A percentile compares a stretch with the other conserved stretches of the same genome.
Conservation (phyloP, 2,329 filamentous ascomycete species). For the Pleomassaria siparia region DNA sequence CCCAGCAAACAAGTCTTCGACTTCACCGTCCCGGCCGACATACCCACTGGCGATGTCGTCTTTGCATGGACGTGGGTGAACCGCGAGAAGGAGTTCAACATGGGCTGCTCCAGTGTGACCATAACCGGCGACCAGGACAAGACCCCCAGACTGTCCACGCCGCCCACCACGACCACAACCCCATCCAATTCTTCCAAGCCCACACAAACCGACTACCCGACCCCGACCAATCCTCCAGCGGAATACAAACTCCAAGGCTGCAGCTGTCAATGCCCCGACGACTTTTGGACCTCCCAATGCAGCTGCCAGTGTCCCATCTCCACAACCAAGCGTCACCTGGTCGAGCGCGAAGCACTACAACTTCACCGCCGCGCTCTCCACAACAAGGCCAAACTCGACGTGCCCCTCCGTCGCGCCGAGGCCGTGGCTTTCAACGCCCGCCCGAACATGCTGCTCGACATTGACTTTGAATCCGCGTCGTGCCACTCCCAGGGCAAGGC, state of each 20-base stretch:
- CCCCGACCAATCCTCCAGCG: constrained; percentile 1
- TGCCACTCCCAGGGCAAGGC: constrained; percentile 41
- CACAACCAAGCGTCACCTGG: constrained; percentile 21
- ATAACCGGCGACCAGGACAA: constrained; percentile 36
- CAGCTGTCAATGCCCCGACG: constrained; percentile 30
- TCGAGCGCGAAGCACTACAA: constrained; percentile 37
- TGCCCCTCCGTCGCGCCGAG: constrained; percentile 30
- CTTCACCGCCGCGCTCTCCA: constrained; percentile 28
- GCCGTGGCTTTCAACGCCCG: constrained; percentile 41
- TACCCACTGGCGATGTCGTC: constrained; percentile 44
- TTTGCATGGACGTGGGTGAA: constrained; percentile 55
- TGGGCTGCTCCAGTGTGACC: constrained; percentile 49
- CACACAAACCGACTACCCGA: constrained; percentile 10
- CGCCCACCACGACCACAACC: constrained; percentile 9
- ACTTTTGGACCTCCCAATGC: constrained; percentile 26
- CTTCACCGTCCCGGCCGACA: constrained; percentile 48
- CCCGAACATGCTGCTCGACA: constrained; percentile 46
- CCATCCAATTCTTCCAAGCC: constrained; percentile 5
- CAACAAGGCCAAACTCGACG: constrained; percentile 14
- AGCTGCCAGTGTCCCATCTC: constrained; percentile 22
- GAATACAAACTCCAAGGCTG: constrained; percentile 33
- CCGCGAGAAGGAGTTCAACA: constrained; percentile 50
- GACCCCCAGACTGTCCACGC: no score
- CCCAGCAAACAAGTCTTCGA: constrained; percentile 48
- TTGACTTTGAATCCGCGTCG: constrained; percentile 36